A percentile compares a stretch with the other conserved stretches of the same genome.
These are phyloP conservation scores for Kazachstania taianensis DNA, from an alignment of 805 yeast species.

Conservation along the genomic window DNA sequence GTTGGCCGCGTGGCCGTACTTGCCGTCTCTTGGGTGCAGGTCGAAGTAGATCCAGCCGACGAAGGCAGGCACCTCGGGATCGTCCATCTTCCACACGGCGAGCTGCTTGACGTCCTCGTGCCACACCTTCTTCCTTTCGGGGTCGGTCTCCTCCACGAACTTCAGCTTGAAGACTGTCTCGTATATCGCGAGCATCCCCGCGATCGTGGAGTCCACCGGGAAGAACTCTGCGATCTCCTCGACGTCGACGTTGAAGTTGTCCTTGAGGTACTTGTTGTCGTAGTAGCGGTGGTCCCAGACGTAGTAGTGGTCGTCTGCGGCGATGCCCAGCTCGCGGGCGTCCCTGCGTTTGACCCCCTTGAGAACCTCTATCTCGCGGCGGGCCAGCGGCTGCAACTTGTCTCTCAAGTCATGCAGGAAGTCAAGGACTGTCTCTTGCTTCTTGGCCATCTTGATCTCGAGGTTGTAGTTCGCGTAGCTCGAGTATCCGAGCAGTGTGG, in stretches of 20 bases:
- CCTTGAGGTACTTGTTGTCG: slow-evolving; percentile 54
- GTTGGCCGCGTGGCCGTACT: slow-evolving; percentile 84
- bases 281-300: slow-evolving; percentile 71
- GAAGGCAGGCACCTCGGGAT: slow-evolving; percentile 40
- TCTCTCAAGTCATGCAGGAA: slow-evolving; percentile 54
- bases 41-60: slow-evolving; percentile 75
- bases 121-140: slow-evolving; percentile 46
- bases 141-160: slow-evolving; percentile 42
- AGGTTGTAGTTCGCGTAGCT: slow-evolving; percentile 61
- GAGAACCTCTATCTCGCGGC: slow-evolving; percentile 41
- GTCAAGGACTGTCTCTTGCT: slow-evolving; percentile 44
- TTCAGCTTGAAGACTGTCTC: slow-evolving; percentile 60
- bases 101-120: slow-evolving; percentile 68
- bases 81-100: slow-evolving; percentile 58
- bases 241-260: slow-evolving; percentile 61
- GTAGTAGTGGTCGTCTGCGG: slow-evolving; percentile 36
- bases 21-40: slow-evolving; percentile 76
- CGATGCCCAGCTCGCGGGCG: slow-evolving; percentile 35
- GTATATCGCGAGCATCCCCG: slow-evolving; percentile 60
- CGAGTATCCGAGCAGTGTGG: slow-evolving; percentile 53
- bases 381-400: slow-evolving; percentile 52
- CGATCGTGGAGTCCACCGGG: slow-evolving; percentile 59
- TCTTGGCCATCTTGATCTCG: slow-evolving; percentile 76
- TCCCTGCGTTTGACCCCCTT: slow-evolving; percentile 45
- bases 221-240: slow-evolving; percentile 66